Conservation (phyloP, 2,329 filamentous ascomycete genomes). For the Periglandula ipomoeae region DNA sequence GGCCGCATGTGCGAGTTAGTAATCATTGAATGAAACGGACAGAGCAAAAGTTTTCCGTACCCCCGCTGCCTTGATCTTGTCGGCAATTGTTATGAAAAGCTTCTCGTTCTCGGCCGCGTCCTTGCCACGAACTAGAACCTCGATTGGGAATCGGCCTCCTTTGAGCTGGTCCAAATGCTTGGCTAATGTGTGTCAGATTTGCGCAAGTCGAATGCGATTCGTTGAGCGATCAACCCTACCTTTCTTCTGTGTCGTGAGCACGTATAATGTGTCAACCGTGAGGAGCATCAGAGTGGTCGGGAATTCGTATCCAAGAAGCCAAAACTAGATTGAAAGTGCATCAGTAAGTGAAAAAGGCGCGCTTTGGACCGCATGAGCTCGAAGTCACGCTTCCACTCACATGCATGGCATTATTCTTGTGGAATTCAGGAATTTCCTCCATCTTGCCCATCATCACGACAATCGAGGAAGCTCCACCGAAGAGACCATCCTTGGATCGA, state of each 20-base stretch:
- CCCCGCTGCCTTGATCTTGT: conserved; percentile 79
- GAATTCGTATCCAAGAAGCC: conserved; percentile 97
- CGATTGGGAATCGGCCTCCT: conserved; percentile 83
- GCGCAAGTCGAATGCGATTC: background rate
- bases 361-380: no score
- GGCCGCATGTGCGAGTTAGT: conserved; percentile 5
- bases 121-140: conserved; percentile 86
- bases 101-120: conserved; percentile 87
- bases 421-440: conserved; percentile 75
- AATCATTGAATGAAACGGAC: background rate
- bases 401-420: conserved; percentile 96
- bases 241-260: conserved; percentile 96
- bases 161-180: conserved; percentile 90
- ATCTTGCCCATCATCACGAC: conserved; percentile 91
- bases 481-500: conserved; percentile 74
- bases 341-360: no score
- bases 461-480: conserved; percentile 79
- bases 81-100: conserved; percentile 74
- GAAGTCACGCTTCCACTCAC: conserved; percentile 46
- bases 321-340: conserved; percentile 55
- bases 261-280: conserved; percentile 78
- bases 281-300: conserved; percentile 91
- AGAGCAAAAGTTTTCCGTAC: conserved; percentile 39
- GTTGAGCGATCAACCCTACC: conserved; percentile 40
- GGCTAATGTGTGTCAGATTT: conserved; percentile 44